Conservation (phyloP, 352 stramenopile genomes). For the Globisporangium megalacanthum region DNA sequence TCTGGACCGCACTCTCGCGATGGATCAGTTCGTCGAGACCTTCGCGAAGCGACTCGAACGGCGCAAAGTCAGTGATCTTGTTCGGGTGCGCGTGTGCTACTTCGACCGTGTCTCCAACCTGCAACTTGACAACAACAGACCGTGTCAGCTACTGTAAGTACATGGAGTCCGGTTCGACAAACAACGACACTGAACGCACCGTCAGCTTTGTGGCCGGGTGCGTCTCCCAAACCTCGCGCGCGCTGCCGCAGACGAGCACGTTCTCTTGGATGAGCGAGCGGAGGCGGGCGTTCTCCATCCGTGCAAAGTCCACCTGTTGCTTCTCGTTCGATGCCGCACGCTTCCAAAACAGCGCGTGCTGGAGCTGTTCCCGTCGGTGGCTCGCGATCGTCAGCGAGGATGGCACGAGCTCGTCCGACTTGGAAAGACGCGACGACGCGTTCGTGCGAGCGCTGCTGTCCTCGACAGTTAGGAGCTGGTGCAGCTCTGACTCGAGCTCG, state of each 20-base stretch:
- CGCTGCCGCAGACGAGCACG: neutral
- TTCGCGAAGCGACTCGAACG: slow-evolving; percentile 21
- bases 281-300: neutral
- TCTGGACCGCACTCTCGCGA: slow-evolving; percentile 15
- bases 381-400: neutral
- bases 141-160: neutral
- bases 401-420: slow-evolving; percentile 45
- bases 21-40: slow-evolving; percentile 20
- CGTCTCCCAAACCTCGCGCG: neutral
- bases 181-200: neutral
- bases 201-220: neutral
- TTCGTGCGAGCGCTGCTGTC: neutral
- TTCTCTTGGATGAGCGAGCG: slow-evolving; percentile 3
- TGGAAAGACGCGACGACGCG: slow-evolving; percentile 3
- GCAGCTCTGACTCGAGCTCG: neutral
- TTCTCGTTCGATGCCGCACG: neutral
- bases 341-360: slow-evolving; percentile 4
- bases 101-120: neutral
- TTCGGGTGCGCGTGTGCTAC: neutral
- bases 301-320: neutral
- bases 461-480: slow-evolving; percentile 29
- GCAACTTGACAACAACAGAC: neutral
- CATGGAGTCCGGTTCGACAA: no score
- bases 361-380: slow-evolving; percentile 3
- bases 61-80: slow-evolving; percentile 11